phyloP scores from a whole-genome alignment of 2,329 filamentous ascomycete species.

The Tolypocladium sp. region DNA sequence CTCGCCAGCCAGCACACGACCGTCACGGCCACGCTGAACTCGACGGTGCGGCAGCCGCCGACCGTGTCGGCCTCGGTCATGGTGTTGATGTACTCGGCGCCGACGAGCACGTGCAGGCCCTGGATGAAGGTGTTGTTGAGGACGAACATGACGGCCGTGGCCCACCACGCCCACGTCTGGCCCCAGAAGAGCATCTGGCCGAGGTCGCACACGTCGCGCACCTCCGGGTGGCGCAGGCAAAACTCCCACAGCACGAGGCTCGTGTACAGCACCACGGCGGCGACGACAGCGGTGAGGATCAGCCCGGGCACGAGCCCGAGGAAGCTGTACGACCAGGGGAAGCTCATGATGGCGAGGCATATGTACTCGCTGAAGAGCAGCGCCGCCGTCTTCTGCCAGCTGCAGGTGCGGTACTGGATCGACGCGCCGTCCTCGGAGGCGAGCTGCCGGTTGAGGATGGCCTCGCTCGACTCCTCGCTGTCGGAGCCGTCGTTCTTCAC shows the following conservation, averaged over 20 bases:
- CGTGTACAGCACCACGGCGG: conserved; percentile 74
- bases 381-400: conserved; percentile 89
- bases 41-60: conserved; percentile 63
- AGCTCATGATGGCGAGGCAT: conserved; percentile 86
- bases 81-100: conserved; percentile 82
- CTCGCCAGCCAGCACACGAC: conserved; percentile 71
- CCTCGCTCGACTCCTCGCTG: conserved; percentile 35
- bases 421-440: conserved; percentile 66
- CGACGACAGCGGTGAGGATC: conserved; percentile 73
- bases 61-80: conserved; percentile 61
- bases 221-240: conserved; percentile 81
- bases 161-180: conserved; percentile 62
- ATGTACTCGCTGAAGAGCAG: conserved; percentile 94
- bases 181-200: conserved; percentile 93
- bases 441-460: conserved; percentile 56
- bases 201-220: conserved; percentile 88
- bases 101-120: conserved; percentile 72
- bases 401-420: conserved; percentile 89
- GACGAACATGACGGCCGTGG: conserved; percentile 76
- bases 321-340: conserved; percentile 85
- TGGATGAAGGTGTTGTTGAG: conserved; percentile 92
- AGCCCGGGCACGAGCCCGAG: conserved; percentile 78
- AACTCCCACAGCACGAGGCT: conserved; percentile 61
- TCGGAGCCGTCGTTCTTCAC: conserved; percentile 27
- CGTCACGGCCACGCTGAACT: conserved; percentile 66